Percentiles rank a stretch among this genome's conserved stretches.
Conservation (phyloP, 495 filamentous ascomycete genomes). For the Podospora pseudocomata region DNA sequence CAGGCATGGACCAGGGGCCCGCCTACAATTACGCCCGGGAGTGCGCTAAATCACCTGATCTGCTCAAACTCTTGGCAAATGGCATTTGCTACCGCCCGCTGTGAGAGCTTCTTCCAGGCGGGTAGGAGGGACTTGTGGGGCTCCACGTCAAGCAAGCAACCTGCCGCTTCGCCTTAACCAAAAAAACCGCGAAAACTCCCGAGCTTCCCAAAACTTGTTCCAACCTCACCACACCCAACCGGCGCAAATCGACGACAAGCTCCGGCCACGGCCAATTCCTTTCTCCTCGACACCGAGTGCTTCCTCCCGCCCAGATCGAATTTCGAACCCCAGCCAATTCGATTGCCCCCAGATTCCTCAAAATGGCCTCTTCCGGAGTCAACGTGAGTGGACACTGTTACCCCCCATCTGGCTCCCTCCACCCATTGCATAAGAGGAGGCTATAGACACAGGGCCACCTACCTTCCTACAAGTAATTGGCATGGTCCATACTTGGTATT, state of each 20-base stretch:
- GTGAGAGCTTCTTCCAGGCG: background rate
- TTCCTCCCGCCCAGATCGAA: slow-evolving; percentile 13
- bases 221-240: slow-evolving; percentile 23
- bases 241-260: slow-evolving; percentile 28
- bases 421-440: slow-evolving; percentile 1
- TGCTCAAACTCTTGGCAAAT: slow-evolving; percentile 7
- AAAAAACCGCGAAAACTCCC: slow-evolving; percentile 35
- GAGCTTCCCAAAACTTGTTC: slow-evolving; percentile 31
- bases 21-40: slow-evolving; percentile 29
- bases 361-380: slow-evolving; percentile 57
- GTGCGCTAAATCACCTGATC: slow-evolving; percentile 18
- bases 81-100: background rate
- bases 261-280: slow-evolving; percentile 23
- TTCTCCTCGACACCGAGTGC: slow-evolving; percentile 14
- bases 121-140: background rate
- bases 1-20: slow-evolving; percentile 1
- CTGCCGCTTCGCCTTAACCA: slow-evolving; percentile 7
- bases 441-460: background rate
- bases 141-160: background rate
- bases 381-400: slow-evolving; percentile 50
- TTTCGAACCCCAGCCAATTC: background rate
- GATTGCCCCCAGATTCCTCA: slow-evolving; percentile 11
- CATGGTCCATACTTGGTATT: background rate
- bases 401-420: background rate
- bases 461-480: background rate